Evolutionary conservation across 2,329 filamentous ascomycete genomes (phyloP), one percentile per base, ranked within the genome.

Genomic region (Xylaria hypoxylon): DNA sequence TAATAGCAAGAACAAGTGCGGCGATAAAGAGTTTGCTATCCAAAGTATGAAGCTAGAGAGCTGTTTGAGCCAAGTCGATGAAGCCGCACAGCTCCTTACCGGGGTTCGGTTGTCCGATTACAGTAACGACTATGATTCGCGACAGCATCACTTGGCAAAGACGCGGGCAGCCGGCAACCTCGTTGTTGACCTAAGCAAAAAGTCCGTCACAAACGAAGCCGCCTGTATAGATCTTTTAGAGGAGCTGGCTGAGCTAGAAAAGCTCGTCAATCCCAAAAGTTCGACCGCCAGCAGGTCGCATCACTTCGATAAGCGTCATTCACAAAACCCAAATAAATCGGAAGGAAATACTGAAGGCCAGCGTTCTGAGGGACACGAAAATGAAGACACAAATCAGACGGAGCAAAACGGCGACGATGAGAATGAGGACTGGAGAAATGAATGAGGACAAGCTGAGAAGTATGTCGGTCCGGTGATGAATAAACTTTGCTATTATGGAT

Each of bases 21-120:
- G 59, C 10, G 63, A 72, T 17, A 62, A 57, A 5, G 52, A 69
- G 19, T 72, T 75, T 48, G 57, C 35, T 28, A 65, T 71, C 35
- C 74, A 76, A 55, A 68, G 48, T 38, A 71, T 74, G 53, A 73
- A 74, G 53, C 45, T 77, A 26, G 69, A 73, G 28, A 63, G 69
- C 17, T 75, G 71, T 59, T 40, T 77, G 19, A 65, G 65, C 26
- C 70, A 74, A 24, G 28, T 76, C 45, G 67, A 71, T 11, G 70
- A 73, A 11, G 70, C 71, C 19, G 68, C 69, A n/a, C 58, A 59
- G 52, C 60, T 67, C 11, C 55, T 71, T 19, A 48, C 28, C 35
- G 60, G 50, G 33, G 52, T 55, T 33, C 47, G 60, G 19, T 62
- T 59, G 7, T 67, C 61, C 10, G 44, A 64, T 19, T 40, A 57